These are phyloP conservation scores for Colletotrichum sp. DNA, from an alignment of 2,329 filamentous ascomycete species.

Conservation along the genomic window DNA sequence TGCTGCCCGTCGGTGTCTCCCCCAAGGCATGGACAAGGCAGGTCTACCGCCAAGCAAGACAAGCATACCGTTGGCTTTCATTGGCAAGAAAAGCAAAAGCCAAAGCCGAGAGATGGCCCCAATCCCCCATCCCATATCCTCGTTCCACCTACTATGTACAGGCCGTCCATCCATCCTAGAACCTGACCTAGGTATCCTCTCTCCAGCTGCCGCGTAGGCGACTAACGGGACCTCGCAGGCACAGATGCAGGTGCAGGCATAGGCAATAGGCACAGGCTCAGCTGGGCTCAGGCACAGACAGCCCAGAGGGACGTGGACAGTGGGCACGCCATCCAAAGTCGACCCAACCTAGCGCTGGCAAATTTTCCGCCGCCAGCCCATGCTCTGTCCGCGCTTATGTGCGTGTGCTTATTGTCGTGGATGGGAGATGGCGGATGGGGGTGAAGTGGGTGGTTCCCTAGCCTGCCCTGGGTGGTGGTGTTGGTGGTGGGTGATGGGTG, in stretches of 20 bases:
- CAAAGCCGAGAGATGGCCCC: not conserved
- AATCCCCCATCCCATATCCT: slow-evolving; percentile 11
- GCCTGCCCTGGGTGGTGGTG: not conserved
- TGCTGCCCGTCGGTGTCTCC: not conserved
- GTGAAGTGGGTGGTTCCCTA: not conserved
- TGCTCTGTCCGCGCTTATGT: not conserved
- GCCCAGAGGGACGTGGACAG: not conserved
- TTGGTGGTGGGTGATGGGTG: not conserved
- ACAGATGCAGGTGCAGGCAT: not conserved
- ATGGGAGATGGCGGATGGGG: not conserved
- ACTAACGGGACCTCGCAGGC: slow-evolving; percentile 6
- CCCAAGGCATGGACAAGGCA: not conserved
- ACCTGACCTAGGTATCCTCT: not conserved
- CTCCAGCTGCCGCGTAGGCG: not conserved
- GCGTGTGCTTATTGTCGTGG: not conserved
- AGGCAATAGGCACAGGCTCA: not conserved
- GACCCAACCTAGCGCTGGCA: slow-evolving; percentile 6
- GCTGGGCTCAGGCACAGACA: not conserved
- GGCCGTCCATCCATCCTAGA: not conserved
- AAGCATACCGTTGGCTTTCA: not conserved
- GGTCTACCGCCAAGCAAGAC: not conserved
- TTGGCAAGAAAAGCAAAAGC: not conserved
- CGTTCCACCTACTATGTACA: not conserved
- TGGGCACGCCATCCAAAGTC: slow-evolving; percentile 1
- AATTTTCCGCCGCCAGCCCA: slow-evolving; percentile 10